phyloP scores from a whole-genome alignment of 2,329 filamentous ascomycete genomes.

The Pseudogymnoascus sp. region DNA sequence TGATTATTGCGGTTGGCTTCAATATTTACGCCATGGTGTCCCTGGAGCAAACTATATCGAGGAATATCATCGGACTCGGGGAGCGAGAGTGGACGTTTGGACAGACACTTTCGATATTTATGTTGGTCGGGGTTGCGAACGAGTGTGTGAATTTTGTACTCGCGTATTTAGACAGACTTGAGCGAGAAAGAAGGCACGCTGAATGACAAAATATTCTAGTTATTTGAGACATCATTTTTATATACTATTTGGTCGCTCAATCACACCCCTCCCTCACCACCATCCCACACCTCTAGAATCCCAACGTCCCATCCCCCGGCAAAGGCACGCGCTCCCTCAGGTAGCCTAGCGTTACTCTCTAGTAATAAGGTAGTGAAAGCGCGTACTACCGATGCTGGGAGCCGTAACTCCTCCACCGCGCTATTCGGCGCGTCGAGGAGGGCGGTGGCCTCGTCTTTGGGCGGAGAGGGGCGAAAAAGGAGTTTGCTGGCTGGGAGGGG shows the following conservation, averaged over 20 bases:
- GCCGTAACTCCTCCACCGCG: conserved; percentile 50
- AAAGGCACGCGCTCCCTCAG: conserved; percentile 48
- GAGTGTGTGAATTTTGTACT: neutral
- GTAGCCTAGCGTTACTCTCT: conserved; percentile 45
- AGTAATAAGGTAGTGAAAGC: conserved; percentile 39
- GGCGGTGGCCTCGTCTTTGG: conserved; percentile 44
- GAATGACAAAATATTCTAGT: neutral
- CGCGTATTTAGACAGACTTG: neutral
- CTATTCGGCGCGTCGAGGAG: conserved; percentile 41
- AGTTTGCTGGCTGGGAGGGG: neutral
- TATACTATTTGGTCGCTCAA: neutral
- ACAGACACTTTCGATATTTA: neutral
- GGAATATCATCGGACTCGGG: neutral
- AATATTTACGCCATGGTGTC: too few relatives aligned
- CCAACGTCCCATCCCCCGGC: conserved; percentile 59
- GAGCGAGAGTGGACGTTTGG: neutral
- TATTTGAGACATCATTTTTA: neutral
- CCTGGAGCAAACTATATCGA: too few relatives aligned
- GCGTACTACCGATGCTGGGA: conserved; percentile 45
- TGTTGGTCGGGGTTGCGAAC: neutral
- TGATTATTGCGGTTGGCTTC: too few relatives aligned
- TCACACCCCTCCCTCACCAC: neutral
- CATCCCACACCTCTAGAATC: conserved; percentile 48
- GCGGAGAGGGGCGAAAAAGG: neutral
- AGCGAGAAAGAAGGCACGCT: neutral